Evolutionary conservation across 1,284 basidiomycete species (phyloP), one percentile per base, ranked within the genome.

Genomic region (Retiboletus fuscus): DNA sequence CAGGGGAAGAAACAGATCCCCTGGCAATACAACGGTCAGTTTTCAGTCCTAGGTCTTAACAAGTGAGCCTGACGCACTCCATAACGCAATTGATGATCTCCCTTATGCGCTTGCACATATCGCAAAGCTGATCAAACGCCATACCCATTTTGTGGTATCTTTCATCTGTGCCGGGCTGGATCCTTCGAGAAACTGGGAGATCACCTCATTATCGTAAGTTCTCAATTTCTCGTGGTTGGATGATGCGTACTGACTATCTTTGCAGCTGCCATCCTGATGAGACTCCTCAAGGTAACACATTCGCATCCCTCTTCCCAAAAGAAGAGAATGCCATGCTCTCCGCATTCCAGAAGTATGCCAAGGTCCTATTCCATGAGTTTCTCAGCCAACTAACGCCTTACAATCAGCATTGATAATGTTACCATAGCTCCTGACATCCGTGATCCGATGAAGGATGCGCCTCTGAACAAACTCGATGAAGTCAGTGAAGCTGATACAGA

Each of bases 141-240:
- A 15, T 12, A 70, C 64, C 7, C 13, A 39, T 13, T 70, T 55
- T 70, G 65, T 15, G 44, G 61, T 57, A n/a, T n/a, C n/a, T n/a
- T n/a, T n/a, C n/a, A n/a, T n/a, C n/a, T n/a, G n/a, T n/a, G n/a
- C n/a, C n/a, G 65, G 69, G 6, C 65, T 53, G 13, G 44, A 70
- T 51, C 69, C 69, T 3, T 66, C 60, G 3, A 43, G 34, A 43
- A 67, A 66, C 26, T 70, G 69, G 69, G 69, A 70, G 20, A 70
- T 70, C 15, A 41, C 69, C 3, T 66, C 65, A n/a, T n/a, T 70
- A 41, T 66, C 24, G 46, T 70, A 26, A 67, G 65, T 67, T 10
- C n/a, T 24, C 24, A 22, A 34, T 34, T 20, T 58, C 18, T 26
- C 3, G 18, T 15, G 20, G 12, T 49, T n/a, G n/a, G n/a, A n/a